phyloP scores from a whole-genome alignment of 179 eudicot species.

The Vitellaria paradoxa region DNA sequence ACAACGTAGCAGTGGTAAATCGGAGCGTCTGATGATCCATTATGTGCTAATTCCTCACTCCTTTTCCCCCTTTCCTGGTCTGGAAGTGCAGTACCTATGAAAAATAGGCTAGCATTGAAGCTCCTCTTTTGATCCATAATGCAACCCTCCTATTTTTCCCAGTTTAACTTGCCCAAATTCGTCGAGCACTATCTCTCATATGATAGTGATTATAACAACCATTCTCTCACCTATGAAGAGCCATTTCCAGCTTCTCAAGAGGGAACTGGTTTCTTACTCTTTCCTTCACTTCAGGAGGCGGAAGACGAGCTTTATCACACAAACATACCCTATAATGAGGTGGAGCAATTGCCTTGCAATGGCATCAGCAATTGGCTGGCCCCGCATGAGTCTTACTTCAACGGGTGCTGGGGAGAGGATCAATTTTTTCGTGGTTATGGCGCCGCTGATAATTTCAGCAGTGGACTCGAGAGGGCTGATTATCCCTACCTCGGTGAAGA shows the following conservation, averaged over 20 bases:
- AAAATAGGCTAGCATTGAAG: too few species aligned
- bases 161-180: background rate
- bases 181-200: background rate
- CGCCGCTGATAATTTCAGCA: background rate
- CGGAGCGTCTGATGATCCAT: too few species aligned
- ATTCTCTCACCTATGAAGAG: background rate
- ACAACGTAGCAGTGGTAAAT: too few species aligned
- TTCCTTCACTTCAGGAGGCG: background rate
- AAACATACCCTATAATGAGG: background rate
- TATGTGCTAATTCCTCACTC: too few species aligned
- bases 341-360: background rate
- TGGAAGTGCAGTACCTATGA: too few species aligned
- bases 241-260: background rate
- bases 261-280: background rate
- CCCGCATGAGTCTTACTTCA: background rate
- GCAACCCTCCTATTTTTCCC: background rate
- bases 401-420: conserved; percentile 8
- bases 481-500: background rate
- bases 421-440: background rate
- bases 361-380: background rate
- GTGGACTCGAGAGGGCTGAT: background rate
- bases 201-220: background rate
- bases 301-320: background rate
- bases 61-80: too few species aligned
- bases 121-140: too few species aligned